Percentiles rank a stretch among this genome's conserved stretches.
phyloP scores from a whole-genome alignment of 371 early-diverging fungal genomes.

The Zychaea mexicana region DNA sequence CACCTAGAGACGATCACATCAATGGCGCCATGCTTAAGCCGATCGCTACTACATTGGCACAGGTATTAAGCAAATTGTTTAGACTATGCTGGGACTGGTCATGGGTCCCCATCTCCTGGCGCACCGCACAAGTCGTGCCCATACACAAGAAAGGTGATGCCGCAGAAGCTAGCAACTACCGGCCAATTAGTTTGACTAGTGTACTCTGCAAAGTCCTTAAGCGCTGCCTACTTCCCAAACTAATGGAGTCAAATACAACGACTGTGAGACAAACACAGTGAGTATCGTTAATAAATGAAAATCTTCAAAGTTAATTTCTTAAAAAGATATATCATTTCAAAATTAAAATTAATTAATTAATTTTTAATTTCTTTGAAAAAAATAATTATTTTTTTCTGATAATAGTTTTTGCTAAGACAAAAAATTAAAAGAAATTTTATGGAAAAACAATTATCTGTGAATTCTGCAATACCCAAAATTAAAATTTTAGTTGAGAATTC shows the following conservation, averaged over 20 bases:
- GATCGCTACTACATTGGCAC: background rate
- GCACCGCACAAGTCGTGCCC: conserved; percentile 24
- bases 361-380: too few species aligned
- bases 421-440: too few species aligned
- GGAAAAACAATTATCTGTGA: too few species aligned
- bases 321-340: too few species aligned
- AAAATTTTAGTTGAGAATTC: too few species aligned
- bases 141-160: conserved; percentile 24
- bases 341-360: too few species aligned
- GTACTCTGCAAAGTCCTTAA: conserved; percentile 21
- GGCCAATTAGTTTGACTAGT: conserved; percentile 20
- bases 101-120: conserved; percentile 20
- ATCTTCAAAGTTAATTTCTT: too few species aligned
- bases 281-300: too few species aligned
- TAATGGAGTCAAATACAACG: conserved; percentile 70
- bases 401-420: too few species aligned
- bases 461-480: too few species aligned
- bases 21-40: conserved; percentile 29
- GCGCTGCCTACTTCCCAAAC: conserved; percentile 4
- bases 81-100: conserved; percentile 28
- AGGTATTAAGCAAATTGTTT: conserved; percentile 8
- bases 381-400: too few species aligned
- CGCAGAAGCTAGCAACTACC: conserved; percentile 16
- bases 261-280: conserved; percentile 62
- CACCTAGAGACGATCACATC: conserved; percentile 29